Base-by-base conservation (phyloP, 129 eudicot genomes). In the Ambrosia trifida region DNA sequence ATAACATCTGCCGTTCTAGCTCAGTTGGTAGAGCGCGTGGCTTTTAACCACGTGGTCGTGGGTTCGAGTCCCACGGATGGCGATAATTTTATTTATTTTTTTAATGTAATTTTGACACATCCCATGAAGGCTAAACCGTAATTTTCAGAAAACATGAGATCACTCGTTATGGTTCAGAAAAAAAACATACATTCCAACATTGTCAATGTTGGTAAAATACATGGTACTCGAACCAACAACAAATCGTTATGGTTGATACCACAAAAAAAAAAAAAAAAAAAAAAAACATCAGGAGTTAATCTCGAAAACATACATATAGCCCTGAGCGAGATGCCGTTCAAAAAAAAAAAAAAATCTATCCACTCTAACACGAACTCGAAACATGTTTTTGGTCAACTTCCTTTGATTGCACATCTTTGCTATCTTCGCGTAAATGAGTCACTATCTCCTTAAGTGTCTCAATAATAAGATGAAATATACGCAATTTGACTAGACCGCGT, bases 1-100 rank as follows among this genome's bases (percentile, higher is more conserved):
- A 1, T 40, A 40, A 7, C 11, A 40, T 40, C 10, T 40, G 83
- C 83, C 83, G 79, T 79, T 79, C 83, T 87, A 82, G 89, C 94
- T 84, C 89, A 87, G 89, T 84, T 74, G 95, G 97, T 91, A 91
- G 92, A 91, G 97, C 97, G 97, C 92, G 87, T 91, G 97, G 95
- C 97, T 91, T 91, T 91, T 91, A 91, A 88, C 92, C 97, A 88
- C 90, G 97, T 91, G 95, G 97, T 88, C 97, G 95, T 91, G 88
- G 92, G 97, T 91, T 91, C 92, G 95, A 91, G 84, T 79, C 95
- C 97, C 97, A 91, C 96, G 83, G 83, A 68, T 68, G 79, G 83
- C 79, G 83, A 0, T 3, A 35, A 35, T 35, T 4, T 35, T 4
- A 35, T 35, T 35, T 35, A 35, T 3, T 35, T 35, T 35, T 36